Conservation (phyloP, 2,329 filamentous ascomycete species). For the Ceratocystis lukuohia region DNA sequence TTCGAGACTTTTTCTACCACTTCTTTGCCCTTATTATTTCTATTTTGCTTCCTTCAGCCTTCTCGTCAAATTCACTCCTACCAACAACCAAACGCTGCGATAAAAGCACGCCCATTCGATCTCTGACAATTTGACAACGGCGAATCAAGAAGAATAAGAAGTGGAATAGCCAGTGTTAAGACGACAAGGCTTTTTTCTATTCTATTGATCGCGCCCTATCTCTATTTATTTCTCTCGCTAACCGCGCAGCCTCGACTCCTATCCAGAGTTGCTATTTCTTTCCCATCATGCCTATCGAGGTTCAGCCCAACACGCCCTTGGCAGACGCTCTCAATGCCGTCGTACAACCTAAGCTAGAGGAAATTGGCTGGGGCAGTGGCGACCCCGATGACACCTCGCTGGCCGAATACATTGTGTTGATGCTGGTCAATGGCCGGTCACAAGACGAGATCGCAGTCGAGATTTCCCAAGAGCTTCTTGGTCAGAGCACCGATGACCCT, state of each 20-base stretch:
- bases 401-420: slow-evolving; percentile 91
- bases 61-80: background rate
- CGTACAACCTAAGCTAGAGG: slow-evolving; percentile 81
- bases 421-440: slow-evolving; percentile 91
- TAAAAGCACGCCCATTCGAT: background rate
- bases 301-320: slow-evolving; percentile 65
- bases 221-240: too few relatives aligned
- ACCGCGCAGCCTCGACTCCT: slow-evolving; percentile 15
- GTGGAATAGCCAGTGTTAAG: background rate
- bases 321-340: slow-evolving; percentile 69
- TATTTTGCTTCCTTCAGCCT: background rate
- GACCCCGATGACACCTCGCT: slow-evolving; percentile 67
- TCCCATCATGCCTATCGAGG: slow-evolving; percentile 59
- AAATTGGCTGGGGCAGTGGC: slow-evolving; percentile 81
- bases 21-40: background rate
- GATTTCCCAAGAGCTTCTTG: slow-evolving; percentile 74
- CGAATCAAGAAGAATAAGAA: background rate
- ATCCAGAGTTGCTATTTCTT: background rate
- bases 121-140: too few relatives aligned
- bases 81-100: background rate
- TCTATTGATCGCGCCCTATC: background rate
- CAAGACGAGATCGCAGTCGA: slow-evolving; percentile 81
- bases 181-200: background rate
- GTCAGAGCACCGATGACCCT: slow-evolving; percentile 68
- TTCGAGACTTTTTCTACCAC: background rate